Evolutionary conservation across 257 asterid species (phyloP).

Genomic region (Primulina huaijiensis): DNA sequence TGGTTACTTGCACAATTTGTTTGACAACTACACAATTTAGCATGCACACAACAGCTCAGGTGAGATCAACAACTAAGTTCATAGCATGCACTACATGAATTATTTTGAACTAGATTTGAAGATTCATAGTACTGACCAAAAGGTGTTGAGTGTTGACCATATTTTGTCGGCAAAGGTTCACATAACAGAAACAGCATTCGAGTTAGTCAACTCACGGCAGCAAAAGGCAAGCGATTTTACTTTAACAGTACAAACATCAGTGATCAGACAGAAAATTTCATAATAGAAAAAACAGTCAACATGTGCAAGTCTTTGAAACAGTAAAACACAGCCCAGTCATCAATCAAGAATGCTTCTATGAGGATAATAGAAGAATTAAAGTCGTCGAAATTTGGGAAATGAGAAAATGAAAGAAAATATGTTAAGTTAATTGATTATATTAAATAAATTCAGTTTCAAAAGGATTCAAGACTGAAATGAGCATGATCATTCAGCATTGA

Average conservation of each 20-base stretch:
- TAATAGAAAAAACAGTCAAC: not conserved
- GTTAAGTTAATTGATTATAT: not conserved
- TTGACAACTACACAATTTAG: slow-evolving; percentile 10
- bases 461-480: not conserved
- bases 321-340: not conserved
- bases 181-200: not conserved
- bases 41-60: not conserved
- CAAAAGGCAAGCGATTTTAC: not conserved
- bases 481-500: not conserved
- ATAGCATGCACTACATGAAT: not conserved
- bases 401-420: not conserved
- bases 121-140: not conserved
- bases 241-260: not conserved
- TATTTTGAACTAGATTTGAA: slow-evolving; percentile 1
- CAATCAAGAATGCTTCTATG: slow-evolving; percentile 19
- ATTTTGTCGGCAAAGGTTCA: slow-evolving; percentile 2
- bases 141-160: slow-evolving; percentile 13
- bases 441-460: not conserved
- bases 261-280: not conserved
- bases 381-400: no score
- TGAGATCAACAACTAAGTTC: not conserved
- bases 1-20: not conserved
- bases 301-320: not conserved
- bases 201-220: not conserved
- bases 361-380: slow-evolving; percentile 9